Conservation (phyloP, 441 rosid genomes). For the Erodium chrysanthum region DNA sequence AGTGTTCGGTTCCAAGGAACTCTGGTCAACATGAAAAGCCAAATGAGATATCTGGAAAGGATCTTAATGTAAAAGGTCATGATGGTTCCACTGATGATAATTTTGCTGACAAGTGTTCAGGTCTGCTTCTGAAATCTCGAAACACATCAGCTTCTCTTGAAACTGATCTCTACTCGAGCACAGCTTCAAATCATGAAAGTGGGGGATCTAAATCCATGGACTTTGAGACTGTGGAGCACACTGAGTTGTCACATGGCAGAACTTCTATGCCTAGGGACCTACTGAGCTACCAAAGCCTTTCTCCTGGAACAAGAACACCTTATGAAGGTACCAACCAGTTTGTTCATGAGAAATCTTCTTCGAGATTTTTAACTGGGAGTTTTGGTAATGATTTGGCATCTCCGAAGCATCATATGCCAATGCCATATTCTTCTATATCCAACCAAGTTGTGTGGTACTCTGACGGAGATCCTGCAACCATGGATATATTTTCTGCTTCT, state of each 20-base stretch:
- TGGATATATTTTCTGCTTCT: conserved; percentile 78
- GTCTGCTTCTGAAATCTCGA: conserved; percentile 33
- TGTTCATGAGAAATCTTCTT: conserved; percentile 24
- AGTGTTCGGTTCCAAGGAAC: conserved; percentile 21
- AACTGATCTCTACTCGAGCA: conserved; percentile 37
- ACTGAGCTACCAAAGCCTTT: conserved; percentile 43
- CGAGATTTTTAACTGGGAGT: conserved; percentile 28
- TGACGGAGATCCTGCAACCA: conserved; percentile 66
- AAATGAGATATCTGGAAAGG: conserved; percentile 27
- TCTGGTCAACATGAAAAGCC: conserved; percentile 31
- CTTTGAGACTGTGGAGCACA: conserved; percentile 51
- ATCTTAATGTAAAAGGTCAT: conserved; percentile 20
- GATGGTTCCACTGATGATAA: conserved; percentile 22
- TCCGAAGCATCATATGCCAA: conserved; percentile 45
- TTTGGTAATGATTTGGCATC: conserved; percentile 36
- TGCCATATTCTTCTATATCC: conserved; percentile 31
- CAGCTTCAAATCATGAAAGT: conserved; percentile 45
- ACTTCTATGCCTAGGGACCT: conserved; percentile 57
- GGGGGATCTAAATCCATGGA: conserved; percentile 56
- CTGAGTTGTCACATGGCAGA: conserved; percentile 52
- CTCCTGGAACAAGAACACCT: conserved; percentile 52
- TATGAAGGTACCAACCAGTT: conserved; percentile 52
- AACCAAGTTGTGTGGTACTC: conserved; percentile 53
- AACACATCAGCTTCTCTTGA: conserved; percentile 29
- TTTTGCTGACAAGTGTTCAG: conserved; percentile 26